phyloP scores from a whole-genome alignment of 164 flowering plant species.

The Magnolia sinica region DNA sequence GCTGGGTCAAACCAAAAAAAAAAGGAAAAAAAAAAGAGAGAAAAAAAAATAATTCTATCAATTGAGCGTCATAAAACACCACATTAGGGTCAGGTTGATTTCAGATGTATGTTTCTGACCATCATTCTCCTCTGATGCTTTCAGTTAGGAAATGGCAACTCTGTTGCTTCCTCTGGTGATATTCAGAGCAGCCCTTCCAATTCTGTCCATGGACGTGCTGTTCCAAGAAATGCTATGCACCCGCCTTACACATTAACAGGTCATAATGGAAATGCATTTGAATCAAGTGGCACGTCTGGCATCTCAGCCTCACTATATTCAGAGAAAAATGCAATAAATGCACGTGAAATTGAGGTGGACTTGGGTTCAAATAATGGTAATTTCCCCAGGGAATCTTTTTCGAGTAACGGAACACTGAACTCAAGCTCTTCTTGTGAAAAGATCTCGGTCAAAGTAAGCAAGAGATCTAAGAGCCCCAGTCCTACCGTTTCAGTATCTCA shows the following conservation, averaged over 20 bases:
- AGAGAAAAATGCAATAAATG: conserved; percentile 18
- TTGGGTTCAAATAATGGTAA: conserved; percentile 19
- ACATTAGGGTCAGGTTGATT: background rate
- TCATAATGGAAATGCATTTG: conserved; percentile 21
- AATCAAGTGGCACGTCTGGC: conserved; percentile 22
- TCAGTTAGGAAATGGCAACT: conserved; percentile 34
- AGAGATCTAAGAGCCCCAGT: background rate
- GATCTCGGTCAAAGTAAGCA: conserved; percentile 23
- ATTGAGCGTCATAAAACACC: background rate
- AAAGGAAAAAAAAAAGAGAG: background rate
- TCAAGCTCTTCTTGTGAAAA: conserved; percentile 24
- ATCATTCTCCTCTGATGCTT: conserved; percentile 11
- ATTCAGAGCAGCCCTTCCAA: conserved; percentile 5
- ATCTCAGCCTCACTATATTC: conserved; percentile 18
- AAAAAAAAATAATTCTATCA: background rate
- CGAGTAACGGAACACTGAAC: conserved; percentile 16
- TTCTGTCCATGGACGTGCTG: conserved; percentile 19
- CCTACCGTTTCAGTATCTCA: conserved; percentile 13
- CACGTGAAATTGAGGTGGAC: conserved; percentile 18
- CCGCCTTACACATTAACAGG: conserved; percentile 25
- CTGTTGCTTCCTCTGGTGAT: conserved; percentile 25
- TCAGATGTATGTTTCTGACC: background rate
- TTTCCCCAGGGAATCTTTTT: conserved; percentile 12
- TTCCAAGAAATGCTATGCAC: conserved; percentile 22
- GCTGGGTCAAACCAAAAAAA: background rate